Evolutionary conservation across 176 grass and related monocot genomes (phyloP).

Genomic region (Oryza brachyantha): DNA sequence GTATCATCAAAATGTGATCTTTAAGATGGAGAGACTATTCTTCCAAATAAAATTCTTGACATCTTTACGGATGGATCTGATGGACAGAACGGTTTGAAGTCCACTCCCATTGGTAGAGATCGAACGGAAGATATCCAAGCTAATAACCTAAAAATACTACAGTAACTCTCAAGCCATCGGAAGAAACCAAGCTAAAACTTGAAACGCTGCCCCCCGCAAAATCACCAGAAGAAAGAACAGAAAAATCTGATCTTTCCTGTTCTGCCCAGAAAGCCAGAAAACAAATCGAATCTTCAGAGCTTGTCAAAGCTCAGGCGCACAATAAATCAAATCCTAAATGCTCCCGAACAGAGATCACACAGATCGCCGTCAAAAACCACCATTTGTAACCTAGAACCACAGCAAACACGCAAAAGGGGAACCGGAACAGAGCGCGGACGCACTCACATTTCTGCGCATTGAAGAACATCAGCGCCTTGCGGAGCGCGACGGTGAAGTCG

Average conservation of each 20-base stretch:
- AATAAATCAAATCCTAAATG: not conserved
- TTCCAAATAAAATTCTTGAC: not conserved
- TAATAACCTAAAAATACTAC: not conserved
- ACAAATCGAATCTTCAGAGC: not conserved
- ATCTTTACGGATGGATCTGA: conserved; percentile 25
- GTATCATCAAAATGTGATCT: not conserved
- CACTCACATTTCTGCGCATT: conserved; percentile 91
- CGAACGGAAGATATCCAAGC: not conserved
- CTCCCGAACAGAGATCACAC: not conserved
- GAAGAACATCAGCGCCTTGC: conserved; percentile 93
- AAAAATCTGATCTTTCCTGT: not conserved
- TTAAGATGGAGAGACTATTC: not conserved
- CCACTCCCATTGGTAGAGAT: not conserved
- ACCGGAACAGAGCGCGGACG: not conserved
- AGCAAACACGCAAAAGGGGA: not conserved
- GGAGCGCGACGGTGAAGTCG: conserved; percentile 80
- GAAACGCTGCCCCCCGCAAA: not conserved
- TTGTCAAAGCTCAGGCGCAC: not conserved
- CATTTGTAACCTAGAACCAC: not conserved
- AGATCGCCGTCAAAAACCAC: not conserved
- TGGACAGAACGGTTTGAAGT: not conserved
- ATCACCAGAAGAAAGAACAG: not conserved
- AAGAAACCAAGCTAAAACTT: not conserved
- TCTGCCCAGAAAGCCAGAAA: not conserved
- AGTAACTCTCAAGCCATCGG: not conserved